Evolutionary conservation across 345 rosid species (phyloP), one percentile per base, ranked within the genome.

Genomic region (Microthlaspi erraticum): DNA sequence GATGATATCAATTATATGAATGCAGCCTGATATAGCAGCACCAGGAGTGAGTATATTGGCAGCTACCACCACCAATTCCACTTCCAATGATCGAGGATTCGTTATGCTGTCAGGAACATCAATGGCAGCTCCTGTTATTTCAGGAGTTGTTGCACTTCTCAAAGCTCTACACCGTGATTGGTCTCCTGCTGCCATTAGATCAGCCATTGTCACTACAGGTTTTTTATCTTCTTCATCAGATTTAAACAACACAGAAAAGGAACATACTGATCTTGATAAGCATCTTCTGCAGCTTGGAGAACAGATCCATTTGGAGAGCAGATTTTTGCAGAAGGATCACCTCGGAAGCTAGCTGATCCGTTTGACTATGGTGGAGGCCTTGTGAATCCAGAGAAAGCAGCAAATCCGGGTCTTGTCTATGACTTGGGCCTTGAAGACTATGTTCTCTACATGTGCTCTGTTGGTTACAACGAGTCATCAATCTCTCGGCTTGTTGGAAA

Each of bases 341-440:
- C 64, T n/a, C 39, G 13, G 4, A 58, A 77, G 37, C 74, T 79
- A 11, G 84, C 91, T 8, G 78, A 81, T 36, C 34, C 85, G 16
- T 85, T 85, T 0, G 83, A 83, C 38, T 75, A 42, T n/a, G 97
- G 97, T 14, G 81, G 87, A 8, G 93, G 90, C 8, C 85, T 85
- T 51, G 82, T 85, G 4, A 81, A 82, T 70, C 88, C 91, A 10
- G 71, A 82, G 3, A 73, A 60, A 29, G 91, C 88, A 10, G 66
- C 73, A 49, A 60, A 80, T n/a, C 89, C 88, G 0, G 91, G 93
- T 34, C 77, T 91, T 10, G 52, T 91, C 1, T 84, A 87, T 41
- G 90, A 88, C 55, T 64, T 87, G 29, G 59, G 77, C 3, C 78
- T 79, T 0, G 46, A 75, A 10, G 87, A 84, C 41, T 87, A 88